These are phyloP conservation scores for Myxozyma geophila DNA, from an alignment of 805 yeast genomes.

Conservation along the genomic window DNA sequence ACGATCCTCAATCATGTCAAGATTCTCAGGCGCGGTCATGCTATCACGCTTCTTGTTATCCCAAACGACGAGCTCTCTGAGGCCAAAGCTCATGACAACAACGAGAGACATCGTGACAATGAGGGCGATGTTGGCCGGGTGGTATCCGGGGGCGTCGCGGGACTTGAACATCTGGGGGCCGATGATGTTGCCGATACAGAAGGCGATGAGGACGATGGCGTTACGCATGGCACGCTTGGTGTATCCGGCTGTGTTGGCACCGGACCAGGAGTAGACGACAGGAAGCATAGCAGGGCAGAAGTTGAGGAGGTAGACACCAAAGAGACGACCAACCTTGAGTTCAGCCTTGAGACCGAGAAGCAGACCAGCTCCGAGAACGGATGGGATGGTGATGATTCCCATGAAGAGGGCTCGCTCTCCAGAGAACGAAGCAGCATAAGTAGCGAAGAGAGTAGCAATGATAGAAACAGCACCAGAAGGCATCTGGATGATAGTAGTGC, in stretches of 20 bases:
- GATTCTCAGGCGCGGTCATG: constrained; percentile 33
- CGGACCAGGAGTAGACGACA: constrained; percentile 24
- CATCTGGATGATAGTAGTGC: constrained; percentile 50
- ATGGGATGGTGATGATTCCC: constrained; percentile 19
- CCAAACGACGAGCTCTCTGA: constrained; percentile 38
- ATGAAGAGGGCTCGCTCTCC: constrained; percentile 22
- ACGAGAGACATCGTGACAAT: constrained; percentile 49
- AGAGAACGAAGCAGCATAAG: constrained; percentile 44
- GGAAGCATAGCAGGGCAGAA: constrained; percentile 41
- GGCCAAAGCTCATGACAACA: constrained; percentile 50
- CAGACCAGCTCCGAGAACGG: constrained; percentile 24
- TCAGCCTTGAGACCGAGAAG: constrained; percentile 28
- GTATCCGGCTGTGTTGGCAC: constrained; percentile 65
- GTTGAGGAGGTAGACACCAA: constrained; percentile 42
- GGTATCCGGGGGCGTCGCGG: constrained; percentile 51
- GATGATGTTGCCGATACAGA: constrained; percentile 67
- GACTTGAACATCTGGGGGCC: constrained; percentile 68
- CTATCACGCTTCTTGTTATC: constrained; percentile 61
- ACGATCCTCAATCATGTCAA: constrained; percentile 44
- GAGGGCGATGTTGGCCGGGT: constrained; percentile 4
- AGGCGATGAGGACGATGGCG: constrained; percentile 64
- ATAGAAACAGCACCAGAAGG: constrained; percentile 46
- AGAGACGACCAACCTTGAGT: constrained; percentile 40
- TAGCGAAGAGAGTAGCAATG: constrained; percentile 48
- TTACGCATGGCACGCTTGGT: constrained; percentile 71